Percentiles rank a stretch among this genome's conserved stretches.
These are phyloP conservation scores for Neurospora tetrasperma DNA, from an alignment of 495 filamentous ascomycete genomes.

Conservation along the genomic window DNA sequence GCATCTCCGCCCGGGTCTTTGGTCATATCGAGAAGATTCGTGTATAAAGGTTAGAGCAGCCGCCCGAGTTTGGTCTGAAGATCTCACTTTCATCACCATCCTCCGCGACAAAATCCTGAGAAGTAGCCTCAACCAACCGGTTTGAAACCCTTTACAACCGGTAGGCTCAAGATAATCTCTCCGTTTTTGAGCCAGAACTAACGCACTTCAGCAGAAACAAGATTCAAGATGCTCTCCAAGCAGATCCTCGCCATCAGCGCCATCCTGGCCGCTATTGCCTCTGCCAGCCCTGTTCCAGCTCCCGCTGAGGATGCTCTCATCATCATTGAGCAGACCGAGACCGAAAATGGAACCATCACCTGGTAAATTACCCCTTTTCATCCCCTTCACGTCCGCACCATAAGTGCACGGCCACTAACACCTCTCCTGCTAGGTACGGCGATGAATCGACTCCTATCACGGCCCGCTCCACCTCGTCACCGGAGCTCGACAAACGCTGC, in stretches of 20 bases:
- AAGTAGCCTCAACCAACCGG: not conserved
- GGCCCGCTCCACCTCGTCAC: not conserved
- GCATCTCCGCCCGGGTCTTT: not conserved
- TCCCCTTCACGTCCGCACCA: not conserved
- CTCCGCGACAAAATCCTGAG: not conserved
- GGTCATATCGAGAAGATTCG: not conserved
- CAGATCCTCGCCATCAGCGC: not conserved
- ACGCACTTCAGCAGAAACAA: not conserved
- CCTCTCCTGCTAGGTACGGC: not conserved
- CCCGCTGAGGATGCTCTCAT: not conserved
- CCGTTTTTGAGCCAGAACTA: not conserved
- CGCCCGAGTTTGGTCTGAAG: not conserved
- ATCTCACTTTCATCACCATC: not conserved
- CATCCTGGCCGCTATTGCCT: not conserved
- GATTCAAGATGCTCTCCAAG: not conserved
- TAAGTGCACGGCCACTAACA: not conserved
- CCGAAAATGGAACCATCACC: not conserved
- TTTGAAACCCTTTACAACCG: not conserved
- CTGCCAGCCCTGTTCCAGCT: not conserved
- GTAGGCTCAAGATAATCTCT: not conserved
- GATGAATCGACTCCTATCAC: not conserved
- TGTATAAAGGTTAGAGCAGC: not conserved
- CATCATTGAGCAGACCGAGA: not conserved
- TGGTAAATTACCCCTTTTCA: not conserved
- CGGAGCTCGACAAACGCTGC: not conserved